Percentiles rank a stretch among this genome's conserved stretches.
phyloP scores from a whole-genome alignment of 495 filamentous ascomycete genomes.

The Penicillium herquei region DNA sequence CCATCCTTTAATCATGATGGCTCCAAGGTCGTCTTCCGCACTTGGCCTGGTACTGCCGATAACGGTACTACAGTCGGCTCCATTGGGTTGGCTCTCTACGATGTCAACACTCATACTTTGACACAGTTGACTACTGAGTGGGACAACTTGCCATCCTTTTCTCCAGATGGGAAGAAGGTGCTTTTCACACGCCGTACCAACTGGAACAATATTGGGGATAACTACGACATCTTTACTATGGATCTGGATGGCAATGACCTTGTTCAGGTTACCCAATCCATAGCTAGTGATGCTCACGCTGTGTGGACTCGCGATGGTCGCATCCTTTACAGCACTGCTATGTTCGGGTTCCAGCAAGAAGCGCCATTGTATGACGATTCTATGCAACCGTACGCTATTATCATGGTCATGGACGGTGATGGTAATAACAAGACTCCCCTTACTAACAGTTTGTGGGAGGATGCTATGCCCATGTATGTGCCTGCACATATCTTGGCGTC shows the following conservation, averaged over 20 bases:
- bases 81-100: too few species aligned
- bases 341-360: constrained; percentile 2
- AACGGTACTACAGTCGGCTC: too few species aligned
- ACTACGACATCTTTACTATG: not conserved
- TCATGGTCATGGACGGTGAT: constrained; percentile 9
- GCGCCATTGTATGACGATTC: constrained; percentile 1
- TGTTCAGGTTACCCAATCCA: not conserved
- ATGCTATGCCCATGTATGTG: constrained; percentile 1
- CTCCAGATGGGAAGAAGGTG: too few species aligned
- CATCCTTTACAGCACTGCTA: not conserved
- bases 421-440: constrained; percentile 16
- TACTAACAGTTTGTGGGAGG: constrained; percentile 13
- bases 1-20: too few species aligned
- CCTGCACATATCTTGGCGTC: too few species aligned
- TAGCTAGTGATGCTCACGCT: constrained; percentile 1
- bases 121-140: too few species aligned
- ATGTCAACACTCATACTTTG: too few species aligned
- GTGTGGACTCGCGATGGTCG: not conserved
- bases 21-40: too few species aligned
- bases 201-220: too few species aligned
- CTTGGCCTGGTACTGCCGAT: too few species aligned
- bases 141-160: too few species aligned
- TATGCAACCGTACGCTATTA: constrained; percentile 3
- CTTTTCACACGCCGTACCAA: too few species aligned
- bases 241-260: not conserved